Percentiles rank a stretch among this genome's conserved stretches.
These are phyloP conservation scores for Corchorus capsularis DNA, from an alignment of 345 rosid genomes.

Conservation along the genomic window DNA sequence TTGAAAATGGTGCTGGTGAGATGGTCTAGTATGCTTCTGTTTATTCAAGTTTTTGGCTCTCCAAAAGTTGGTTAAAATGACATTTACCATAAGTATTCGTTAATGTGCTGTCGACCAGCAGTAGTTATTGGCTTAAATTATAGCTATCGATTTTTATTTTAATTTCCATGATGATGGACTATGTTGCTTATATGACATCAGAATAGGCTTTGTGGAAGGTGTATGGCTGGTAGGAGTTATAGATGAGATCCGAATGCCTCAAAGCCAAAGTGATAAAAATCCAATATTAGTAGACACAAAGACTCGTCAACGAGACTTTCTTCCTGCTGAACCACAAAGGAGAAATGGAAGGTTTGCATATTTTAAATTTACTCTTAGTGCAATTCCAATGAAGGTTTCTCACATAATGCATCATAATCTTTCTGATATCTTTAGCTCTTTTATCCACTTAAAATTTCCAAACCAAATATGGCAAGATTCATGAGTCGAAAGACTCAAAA, in stretches of 20 bases:
- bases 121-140: not conserved
- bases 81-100: not conserved
- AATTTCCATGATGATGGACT: slow-evolving; percentile 22
- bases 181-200: slow-evolving; percentile 37
- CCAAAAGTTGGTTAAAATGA: slow-evolving; percentile 5
- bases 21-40: not conserved
- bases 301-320: slow-evolving; percentile 58
- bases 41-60: not conserved
- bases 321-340: slow-evolving; percentile 76
- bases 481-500: not conserved
- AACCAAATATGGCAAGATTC: not conserved
- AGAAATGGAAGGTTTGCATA: slow-evolving; percentile 73
- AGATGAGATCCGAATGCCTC: slow-evolving; percentile 67
- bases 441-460: not conserved
- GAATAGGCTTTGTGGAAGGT: slow-evolving; percentile 62
- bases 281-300: slow-evolving; percentile 69
- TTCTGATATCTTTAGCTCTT: not conserved
- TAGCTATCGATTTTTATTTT: not conserved
- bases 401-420: not conserved
- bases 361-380: not conserved
- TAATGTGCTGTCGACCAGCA: too few species aligned
- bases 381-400: slow-evolving; percentile 29
- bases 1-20: not conserved
- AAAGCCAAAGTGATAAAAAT: slow-evolving; percentile 34
- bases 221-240: slow-evolving; percentile 72